Base-by-base conservation (phyloP, 1,139 yeast genomes). In the Hansenula lynferdii region DNA sequence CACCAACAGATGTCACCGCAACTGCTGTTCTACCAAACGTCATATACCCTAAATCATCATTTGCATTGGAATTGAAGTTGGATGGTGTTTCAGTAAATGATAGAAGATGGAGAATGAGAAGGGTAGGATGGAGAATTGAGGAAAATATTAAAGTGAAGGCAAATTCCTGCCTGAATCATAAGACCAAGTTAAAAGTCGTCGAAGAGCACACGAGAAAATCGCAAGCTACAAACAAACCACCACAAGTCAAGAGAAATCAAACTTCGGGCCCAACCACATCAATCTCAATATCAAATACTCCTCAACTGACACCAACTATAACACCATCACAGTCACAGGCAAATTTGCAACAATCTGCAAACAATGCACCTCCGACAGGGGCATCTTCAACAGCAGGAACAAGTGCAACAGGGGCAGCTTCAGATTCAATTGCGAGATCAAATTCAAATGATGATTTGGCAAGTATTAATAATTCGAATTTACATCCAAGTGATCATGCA, bases 61-160 rank as follows among this genome's bases (percentile, higher is more conserved):
- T 92, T 54, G 84, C 94, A 0, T 70, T 92, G 23, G 97, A 89
- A 54, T 66, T 92, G 54, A 77, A 80, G 47, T 62, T 94, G 50
- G 95, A 89, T 49, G 92, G 95, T 42, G 75, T 92, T 21, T 76
- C 82, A 1, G 64, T 70, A 28, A 68, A 63, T 12, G 74, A 70
- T 45, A 70, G 89, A 47, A 71, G 97, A 47, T 92, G 98, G 98
- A 74, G 95, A 59, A 82, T 94, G 90, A 72, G 97, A 39, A 85
- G 89, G 58, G 62, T 92, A 37, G 72, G 72, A 41, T 92, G 98
- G 97, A 72, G 89, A 50, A 72, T 92, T n/a, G 96, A 90, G 55
- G 98, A 92, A 58, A 72, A 72, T 34, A 72, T 80, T 12, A 78
- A 80, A 51, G 70, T 87, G 24, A 68, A 74, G 47, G 75, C 80